phyloP scores from a whole-genome alignment of 1,284 basidiomycete species.

The Peniophora sp. region DNA sequence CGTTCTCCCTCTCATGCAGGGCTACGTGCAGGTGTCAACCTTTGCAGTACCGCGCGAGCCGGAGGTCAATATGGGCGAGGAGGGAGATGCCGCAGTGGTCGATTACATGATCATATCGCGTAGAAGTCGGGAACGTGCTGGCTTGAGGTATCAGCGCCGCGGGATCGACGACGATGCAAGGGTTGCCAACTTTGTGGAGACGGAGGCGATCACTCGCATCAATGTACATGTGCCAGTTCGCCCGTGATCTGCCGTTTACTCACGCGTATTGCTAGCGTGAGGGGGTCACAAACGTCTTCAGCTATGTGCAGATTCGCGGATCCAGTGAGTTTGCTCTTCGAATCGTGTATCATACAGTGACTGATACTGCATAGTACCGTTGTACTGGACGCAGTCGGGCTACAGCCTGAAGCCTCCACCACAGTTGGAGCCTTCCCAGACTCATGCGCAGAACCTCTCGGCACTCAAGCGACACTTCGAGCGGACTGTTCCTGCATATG shows the following conservation, averaged over 20 bases:
- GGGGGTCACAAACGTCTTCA: conserved; percentile 69
- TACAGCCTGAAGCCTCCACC: conserved; percentile 87
- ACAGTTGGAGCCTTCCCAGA: conserved; percentile 64
- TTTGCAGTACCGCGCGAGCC: conserved; percentile 58
- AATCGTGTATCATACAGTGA: conserved; percentile 1
- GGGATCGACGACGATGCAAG: conserved; percentile 85
- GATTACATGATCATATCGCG: conserved; percentile 77
- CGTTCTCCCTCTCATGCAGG: conserved; percentile 85
- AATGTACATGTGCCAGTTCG: conserved; percentile 54
- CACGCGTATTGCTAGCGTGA: conserved; percentile 44
- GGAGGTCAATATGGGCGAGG: conserved; percentile 28
- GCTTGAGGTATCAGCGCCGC: conserved; percentile 91
- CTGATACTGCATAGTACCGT: conserved; percentile 52
- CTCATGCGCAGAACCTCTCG: conserved; percentile 64
- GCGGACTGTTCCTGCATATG: conserved; percentile 63
- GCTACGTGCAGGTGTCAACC: conserved; percentile 68
- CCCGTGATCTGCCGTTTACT: neutral
- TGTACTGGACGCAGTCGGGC: conserved; percentile 85
- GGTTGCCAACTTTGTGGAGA: conserved; percentile 90
- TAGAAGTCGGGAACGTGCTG: conserved; percentile 86
- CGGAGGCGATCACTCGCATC: conserved; percentile 80
- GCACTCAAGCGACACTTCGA: conserved; percentile 73
- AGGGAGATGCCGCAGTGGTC: conserved; percentile 34
- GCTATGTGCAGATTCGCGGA: conserved; percentile 84
- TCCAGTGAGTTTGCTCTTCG: conserved; percentile 51